A percentile compares a stretch with the other conserved stretches of the same genome.
Evolutionary conservation across 331 rosid species (phyloP).

Genomic region (Malus hybrid): DNA sequence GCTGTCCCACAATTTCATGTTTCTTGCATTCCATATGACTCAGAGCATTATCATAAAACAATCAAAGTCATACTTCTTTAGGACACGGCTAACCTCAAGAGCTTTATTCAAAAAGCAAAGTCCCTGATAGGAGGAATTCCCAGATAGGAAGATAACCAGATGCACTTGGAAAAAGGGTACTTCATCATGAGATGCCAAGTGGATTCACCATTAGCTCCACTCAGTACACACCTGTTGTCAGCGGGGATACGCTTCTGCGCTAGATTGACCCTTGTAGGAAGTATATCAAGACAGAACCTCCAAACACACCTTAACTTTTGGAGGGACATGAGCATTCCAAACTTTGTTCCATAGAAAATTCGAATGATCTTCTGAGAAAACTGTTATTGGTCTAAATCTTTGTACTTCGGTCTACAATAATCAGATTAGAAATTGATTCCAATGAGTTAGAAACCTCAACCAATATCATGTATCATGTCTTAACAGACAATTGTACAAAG

Average conservation of each 20-base stretch:
- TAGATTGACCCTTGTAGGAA: too few relatives aligned
- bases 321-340: not conserved
- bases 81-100: not conserved
- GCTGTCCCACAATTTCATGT: not conserved
- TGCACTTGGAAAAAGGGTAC: not conserved
- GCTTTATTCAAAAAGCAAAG: not conserved
- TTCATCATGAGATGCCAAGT: not conserved
- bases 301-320: not conserved
- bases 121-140: not conserved
- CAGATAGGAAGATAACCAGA: not conserved
- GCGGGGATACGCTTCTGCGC: not conserved
- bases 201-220: not conserved
- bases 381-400: not conserved
- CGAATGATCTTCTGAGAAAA: not conserved
- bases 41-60: not conserved
- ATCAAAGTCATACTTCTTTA: not conserved
- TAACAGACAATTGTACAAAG: not conserved
- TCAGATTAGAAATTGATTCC: not conserved
- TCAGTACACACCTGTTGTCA: not conserved
- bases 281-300: not conserved
- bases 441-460: not conserved
- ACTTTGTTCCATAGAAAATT: not conserved
- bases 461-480: not conserved
- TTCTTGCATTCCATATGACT: not conserved
- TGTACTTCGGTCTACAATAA: not conserved